phyloP scores from a whole-genome alignment of 2,329 filamentous ascomycete genomes.

The Exophiala calicioides region DNA sequence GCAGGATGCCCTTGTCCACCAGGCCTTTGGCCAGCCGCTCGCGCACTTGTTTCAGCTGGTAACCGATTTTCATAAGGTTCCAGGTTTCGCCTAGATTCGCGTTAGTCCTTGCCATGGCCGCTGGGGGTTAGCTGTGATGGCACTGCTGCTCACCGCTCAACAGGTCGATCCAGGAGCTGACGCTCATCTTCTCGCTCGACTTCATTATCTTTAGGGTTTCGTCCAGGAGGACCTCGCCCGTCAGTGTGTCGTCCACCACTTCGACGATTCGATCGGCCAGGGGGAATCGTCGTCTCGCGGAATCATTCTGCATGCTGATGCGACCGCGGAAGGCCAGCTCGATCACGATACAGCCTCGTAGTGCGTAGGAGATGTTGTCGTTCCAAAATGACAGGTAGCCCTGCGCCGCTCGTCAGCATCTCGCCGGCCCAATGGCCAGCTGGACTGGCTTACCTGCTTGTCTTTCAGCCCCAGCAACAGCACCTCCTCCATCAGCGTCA shows the following conservation, averaged over 20 bases:
- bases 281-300: constrained; percentile 85
- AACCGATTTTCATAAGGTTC: constrained; percentile 99
- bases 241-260: constrained; percentile 93
- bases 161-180: constrained; percentile 97
- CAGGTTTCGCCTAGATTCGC: constrained; percentile 80
- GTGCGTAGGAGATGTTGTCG: constrained; percentile 98
- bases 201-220: constrained; percentile 99
- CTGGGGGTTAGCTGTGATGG: too few species aligned
- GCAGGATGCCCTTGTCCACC: constrained; percentile 96
- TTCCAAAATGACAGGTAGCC: constrained; percentile 99
- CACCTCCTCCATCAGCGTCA: constrained; percentile 98
- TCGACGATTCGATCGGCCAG: constrained; percentile 92
- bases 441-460: constrained; percentile 73
- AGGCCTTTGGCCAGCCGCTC: constrained; percentile 96
- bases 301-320: constrained; percentile 98
- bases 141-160: constrained; percentile 76
- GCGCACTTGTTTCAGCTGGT: constrained; percentile 98
- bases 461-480: constrained; percentile 94
- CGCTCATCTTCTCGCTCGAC: constrained; percentile 99
- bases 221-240: constrained; percentile 93
- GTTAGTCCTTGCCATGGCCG: constrained; percentile 1
- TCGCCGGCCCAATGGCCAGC: neutral
- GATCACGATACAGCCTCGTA: constrained; percentile 96
- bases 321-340: constrained; percentile 94
- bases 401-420: constrained; percentile 49